A percentile compares a stretch with the other conserved stretches of the same genome.
Evolutionary conservation across 768 basidiomycete genomes (phyloP).

Genomic region (Saitozyma sp.): DNA sequence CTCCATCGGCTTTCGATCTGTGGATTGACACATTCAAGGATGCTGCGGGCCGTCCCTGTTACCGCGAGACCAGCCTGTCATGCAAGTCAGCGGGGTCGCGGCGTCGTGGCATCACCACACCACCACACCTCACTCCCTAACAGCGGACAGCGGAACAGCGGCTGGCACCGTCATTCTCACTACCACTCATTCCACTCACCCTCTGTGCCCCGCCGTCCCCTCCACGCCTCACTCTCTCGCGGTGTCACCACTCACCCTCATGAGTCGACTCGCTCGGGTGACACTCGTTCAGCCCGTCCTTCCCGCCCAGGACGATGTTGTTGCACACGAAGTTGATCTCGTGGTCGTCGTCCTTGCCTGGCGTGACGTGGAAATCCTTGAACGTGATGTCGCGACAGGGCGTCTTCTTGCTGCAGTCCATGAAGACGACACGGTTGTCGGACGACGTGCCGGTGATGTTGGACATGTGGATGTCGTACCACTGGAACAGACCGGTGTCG

Average conservation of each 20-base stretch:
- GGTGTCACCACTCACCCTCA: conserved; percentile 7
- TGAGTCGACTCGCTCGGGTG: conserved; percentile 35
- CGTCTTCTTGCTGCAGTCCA: conserved; percentile 29
- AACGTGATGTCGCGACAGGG: conserved; percentile 34
- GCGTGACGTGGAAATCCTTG: conserved; percentile 25
- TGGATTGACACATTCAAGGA: too few species aligned
- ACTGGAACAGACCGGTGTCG: conserved; percentile 33
- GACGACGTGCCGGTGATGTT: conserved; percentile 34
- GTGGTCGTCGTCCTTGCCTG: conserved; percentile 29
- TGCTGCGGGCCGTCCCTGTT: too few species aligned
- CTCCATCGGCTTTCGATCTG: too few species aligned
- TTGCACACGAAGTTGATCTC: conserved; percentile 39
- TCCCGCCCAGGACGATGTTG: conserved; percentile 31
- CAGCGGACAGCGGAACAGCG: too few species aligned
- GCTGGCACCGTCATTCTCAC: too few species aligned
- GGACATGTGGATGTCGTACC: conserved; percentile 31
- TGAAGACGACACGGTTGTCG: conserved; percentile 28
- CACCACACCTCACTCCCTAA: too few species aligned
- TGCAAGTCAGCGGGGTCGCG: too few species aligned
- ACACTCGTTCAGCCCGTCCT: conserved; percentile 35
- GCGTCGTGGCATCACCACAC: too few species aligned
- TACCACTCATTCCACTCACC: too few species aligned
- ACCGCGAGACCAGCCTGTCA: too few species aligned
- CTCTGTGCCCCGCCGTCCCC: too few species aligned
- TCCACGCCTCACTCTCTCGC: too few species aligned